Conservation (phyloP, 2,329 filamentous ascomycete species). For the Epichloe elymi region DNA sequence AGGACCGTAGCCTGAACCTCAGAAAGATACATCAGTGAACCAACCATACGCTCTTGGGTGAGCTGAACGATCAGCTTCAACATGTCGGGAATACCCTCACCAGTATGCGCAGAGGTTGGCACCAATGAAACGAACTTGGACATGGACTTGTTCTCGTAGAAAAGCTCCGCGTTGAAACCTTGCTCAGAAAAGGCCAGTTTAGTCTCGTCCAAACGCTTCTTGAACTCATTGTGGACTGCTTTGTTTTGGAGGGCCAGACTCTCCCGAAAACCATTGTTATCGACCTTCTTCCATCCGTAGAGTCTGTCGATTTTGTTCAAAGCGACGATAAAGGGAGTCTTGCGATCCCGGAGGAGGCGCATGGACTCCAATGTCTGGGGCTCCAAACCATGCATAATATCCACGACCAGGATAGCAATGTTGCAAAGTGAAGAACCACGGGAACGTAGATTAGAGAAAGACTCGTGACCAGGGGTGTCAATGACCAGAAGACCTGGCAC, state of each 20-base stretch:
- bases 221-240: slow-evolving; percentile 88
- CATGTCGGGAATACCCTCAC: slow-evolving; percentile 98
- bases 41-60: slow-evolving; percentile 95
- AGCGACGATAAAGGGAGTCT: slow-evolving; percentile 96
- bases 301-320: slow-evolving; percentile 99
- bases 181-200: slow-evolving; percentile 93
- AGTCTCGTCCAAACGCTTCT: slow-evolving; percentile 75
- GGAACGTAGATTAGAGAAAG: slow-evolving; percentile 94
- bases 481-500: slow-evolving; percentile 93
- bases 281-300: slow-evolving; percentile 96
- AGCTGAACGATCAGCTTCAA: slow-evolving; percentile 85
- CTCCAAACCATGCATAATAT: slow-evolving; percentile 99
- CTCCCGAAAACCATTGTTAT: slow-evolving; percentile 97
- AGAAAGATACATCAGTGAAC: slow-evolving; percentile 93
- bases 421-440: slow-evolving; percentile 97
- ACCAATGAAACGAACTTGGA: slow-evolving; percentile 88
- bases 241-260: slow-evolving; percentile 82
- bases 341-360: slow-evolving; percentile 79
- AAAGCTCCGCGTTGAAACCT: slow-evolving; percentile 94
- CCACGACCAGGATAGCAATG: slow-evolving; percentile 96
- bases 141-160: slow-evolving; percentile 97
- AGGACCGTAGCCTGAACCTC: slow-evolving; percentile 96
- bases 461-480: slow-evolving; percentile 98
- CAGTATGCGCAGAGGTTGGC: slow-evolving; percentile 95
- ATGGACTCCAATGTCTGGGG: slow-evolving; percentile 96